A percentile compares a stretch with the other conserved stretches of the same genome.
Evolutionary conservation across 2,329 filamentous ascomycete species (phyloP).

Genomic region (Hypoxylon sp.): DNA sequence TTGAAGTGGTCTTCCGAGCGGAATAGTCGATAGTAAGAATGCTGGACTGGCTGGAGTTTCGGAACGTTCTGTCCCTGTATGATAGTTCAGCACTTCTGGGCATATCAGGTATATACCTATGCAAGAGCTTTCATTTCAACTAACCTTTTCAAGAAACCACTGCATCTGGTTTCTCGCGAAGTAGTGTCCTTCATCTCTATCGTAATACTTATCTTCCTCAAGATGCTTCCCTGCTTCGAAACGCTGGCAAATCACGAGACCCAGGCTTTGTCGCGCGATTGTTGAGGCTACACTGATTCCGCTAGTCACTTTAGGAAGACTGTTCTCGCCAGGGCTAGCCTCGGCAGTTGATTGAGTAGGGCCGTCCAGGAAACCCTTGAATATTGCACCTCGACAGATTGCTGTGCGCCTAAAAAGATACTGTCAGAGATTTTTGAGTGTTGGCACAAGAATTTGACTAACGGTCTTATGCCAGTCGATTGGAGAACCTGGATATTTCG

Average conservation of each 20-base stretch:
- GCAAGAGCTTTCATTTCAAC: not conserved
- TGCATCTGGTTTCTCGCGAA: not conserved
- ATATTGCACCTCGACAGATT: constrained; percentile 40
- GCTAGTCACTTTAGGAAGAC: constrained; percentile 1
- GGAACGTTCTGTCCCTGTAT: constrained; percentile 1
- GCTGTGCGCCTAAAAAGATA: constrained; percentile 35
- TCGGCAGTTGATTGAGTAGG: constrained; percentile 9
- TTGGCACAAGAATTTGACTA: not conserved
- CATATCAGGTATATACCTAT: not conserved
- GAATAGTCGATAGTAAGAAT: not conserved
- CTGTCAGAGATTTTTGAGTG: not conserved
- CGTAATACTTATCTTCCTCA: not conserved
- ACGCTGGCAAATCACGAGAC: not conserved
- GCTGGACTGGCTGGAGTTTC: not conserved
- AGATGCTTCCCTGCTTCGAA: not conserved
- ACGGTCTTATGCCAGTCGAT: constrained; percentile 6
- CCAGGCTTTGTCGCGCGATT: constrained; percentile 1
- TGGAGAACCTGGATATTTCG: constrained; percentile 18
- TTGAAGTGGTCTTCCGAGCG: constrained; percentile 1
- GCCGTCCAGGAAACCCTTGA: constrained; percentile 22
- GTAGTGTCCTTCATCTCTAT: not conserved
- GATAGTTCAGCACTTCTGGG: not conserved
- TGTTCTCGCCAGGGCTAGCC: not conserved
- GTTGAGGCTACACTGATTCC: not conserved
- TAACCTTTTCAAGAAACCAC: constrained; percentile 1